Base-by-base conservation (phyloP, 176 grass and related monocot species). In the Pontederia crassipes region DNA sequence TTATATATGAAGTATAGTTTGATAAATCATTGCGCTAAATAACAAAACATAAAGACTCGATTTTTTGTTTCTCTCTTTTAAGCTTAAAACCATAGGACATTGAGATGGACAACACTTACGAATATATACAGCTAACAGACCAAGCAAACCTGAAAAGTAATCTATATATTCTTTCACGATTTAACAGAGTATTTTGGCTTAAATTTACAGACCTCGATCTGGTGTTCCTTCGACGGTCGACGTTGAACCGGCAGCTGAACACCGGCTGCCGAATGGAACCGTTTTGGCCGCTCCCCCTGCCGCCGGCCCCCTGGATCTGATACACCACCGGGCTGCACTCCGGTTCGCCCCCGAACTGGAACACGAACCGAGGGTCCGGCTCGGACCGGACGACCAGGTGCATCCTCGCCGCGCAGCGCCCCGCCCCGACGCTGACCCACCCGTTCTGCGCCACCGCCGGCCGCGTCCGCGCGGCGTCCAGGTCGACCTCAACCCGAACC, bases 291-390 rank as follows among this genome's bases (percentile, higher is more conserved):
- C 54, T 59, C 55, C 85, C 85, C 4, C 86, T 69, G 8, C 80
- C 72, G 66, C 72, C 68, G 46, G 46, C 60, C 20, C 80, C 73
- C 48, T 68, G 87, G 46, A 97, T 83, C 71, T 97, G 93, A 54
- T 88, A 92, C 61, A 92, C 84, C 14, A 98, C 81, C 4, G 93
- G 93, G 45, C 87, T 89, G 75, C 87, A 92, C 79, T 92, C 87
- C 12, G 93, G 93, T 56, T 98, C 87, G 40, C 84, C 84, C 8
- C 79, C 87, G 56, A 98, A 98, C 81, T 98, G 93, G 72, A 98
- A 98, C 18, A 98, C 93, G 61, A 88, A 98, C 28, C 93, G 64
- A 28, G 87, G 93, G 72, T 98, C 93, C 32, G 93, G 81, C 69
- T 97, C 93, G 12, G 87, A 73, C 58, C 93, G 63, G 66, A 97